phyloP scores from a whole-genome alignment of 2,329 filamentous ascomycete genomes.

The Ophiostoma pallidulum region DNA sequence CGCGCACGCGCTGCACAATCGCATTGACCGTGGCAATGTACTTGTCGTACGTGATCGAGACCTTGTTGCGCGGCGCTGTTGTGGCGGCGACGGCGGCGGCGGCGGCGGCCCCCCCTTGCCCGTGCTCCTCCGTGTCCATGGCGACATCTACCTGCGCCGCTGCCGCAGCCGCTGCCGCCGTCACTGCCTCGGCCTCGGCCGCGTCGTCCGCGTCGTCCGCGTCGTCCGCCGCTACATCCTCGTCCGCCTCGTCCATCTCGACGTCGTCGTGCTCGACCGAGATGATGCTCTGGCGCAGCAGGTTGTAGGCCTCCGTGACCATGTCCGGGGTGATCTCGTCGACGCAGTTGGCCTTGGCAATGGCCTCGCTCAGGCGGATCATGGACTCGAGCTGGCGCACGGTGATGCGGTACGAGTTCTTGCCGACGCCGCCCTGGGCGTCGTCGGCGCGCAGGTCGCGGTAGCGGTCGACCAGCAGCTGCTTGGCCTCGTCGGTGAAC shows the following conservation, averaged over 20 bases:
- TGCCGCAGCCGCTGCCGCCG: constrained; percentile 23
- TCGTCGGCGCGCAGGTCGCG: constrained; percentile 92
- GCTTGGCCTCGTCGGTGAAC: constrained; percentile 80
- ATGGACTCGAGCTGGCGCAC: constrained; percentile 92
- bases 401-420: constrained; percentile 95
- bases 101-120: constrained; percentile 22
- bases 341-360: constrained; percentile 94
- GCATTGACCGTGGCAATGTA: constrained; percentile 85
- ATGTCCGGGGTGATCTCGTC: constrained; percentile 78
- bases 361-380: constrained; percentile 94
- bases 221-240: constrained; percentile 73
- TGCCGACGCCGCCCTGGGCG: constrained; percentile 83
- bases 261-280: constrained; percentile 97
- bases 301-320: constrained; percentile 83
- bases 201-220: constrained; percentile 31
- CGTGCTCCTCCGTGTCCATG: constrained; percentile 30
- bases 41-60: constrained; percentile 90
- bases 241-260: constrained; percentile 77
- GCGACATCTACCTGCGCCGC: constrained; percentile 36
- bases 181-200: constrained; percentile 5
- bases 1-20: constrained; percentile 71
- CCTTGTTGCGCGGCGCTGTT: constrained; percentile 42
- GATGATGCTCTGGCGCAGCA: constrained; percentile 90
- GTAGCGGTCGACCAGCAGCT: constrained; percentile 81
- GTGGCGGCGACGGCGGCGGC: not conserved